Conservation (phyloP, 441 rosid species). For the Iberis amara region DNA sequence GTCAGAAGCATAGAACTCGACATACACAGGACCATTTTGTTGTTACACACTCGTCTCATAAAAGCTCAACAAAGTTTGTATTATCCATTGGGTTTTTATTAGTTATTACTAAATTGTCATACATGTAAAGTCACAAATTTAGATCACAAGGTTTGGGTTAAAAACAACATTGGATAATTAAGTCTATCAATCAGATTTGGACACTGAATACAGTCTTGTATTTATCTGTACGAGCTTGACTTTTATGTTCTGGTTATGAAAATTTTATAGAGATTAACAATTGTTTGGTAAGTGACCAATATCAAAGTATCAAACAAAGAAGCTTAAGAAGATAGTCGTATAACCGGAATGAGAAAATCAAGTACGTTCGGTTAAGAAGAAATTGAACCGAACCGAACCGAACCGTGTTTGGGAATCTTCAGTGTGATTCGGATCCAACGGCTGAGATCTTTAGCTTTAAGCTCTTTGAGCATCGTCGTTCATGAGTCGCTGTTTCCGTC, state of each 20-base stretch:
- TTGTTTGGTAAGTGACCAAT: too few species aligned
- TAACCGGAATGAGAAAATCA: too few species aligned
- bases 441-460: background rate
- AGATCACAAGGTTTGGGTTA: conserved; percentile 10
- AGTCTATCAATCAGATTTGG: conserved; percentile 1
- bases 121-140: conserved; percentile 26
- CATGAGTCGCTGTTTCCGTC: background rate
- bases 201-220: conserved; percentile 1
- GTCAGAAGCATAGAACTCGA: conserved; percentile 18
- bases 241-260: too few species aligned
- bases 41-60: conserved; percentile 22
- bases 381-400: background rate
- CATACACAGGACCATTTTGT: conserved; percentile 14
- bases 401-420: background rate
- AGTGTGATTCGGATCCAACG: background rate
- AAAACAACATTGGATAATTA: background rate
- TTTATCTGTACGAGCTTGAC: background rate
- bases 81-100: conserved; percentile 11
- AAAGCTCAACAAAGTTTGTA: conserved; percentile 15
- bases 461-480: background rate
- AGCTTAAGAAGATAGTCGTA: conserved; percentile 14
- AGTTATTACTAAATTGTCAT: conserved; percentile 14
- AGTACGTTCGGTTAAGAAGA: background rate
- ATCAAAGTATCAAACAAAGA: background rate
- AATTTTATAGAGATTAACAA: background rate